Base-by-base conservation (phyloP, 345 rosid species). In the Citrus mangshanensis region DNA sequence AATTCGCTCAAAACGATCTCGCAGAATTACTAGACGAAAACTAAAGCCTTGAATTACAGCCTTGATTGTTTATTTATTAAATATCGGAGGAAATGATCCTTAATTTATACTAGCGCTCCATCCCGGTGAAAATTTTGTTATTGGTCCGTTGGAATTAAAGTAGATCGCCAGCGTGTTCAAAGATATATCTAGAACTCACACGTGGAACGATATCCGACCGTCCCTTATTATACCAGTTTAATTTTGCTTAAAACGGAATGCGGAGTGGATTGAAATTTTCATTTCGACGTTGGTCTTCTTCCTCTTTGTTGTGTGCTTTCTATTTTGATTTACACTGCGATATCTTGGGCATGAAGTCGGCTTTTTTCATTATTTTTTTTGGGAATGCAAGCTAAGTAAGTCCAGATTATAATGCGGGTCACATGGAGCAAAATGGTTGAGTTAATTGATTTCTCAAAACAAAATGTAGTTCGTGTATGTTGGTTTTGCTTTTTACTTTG, bases 281-380 rank as follows among this genome's bases (percentile, higher is more conserved):
- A 56, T 14, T 62, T n/a, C 13, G 65, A 65, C 54, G 30, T 66
- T 62, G 78, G 72, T 74, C 83, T 63, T 71, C 37, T 37, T 49
- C 0, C 22, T 49, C 18, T 5, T n/a, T 1, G 55, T 6, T 9
- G 35, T 87, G 97, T 91, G 97, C 84, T 93, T 90, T 83, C 80
- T 77, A 42, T 70, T 9, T 25, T 37, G 61, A 6, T 77, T 87
- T 75, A 68, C 70, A 75, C 56, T 27, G 55, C 35, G 46, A 62
- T 68, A 85, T 80, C 49, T 38, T 4, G 55, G 46, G 65, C 37
- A 32, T 10, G 72, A 7, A 28, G 69, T 40, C 13, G 74, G 12
- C 5, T 69, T 75, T 77, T 62, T 2, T 2, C 10, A 3, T 16
- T 64, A 19, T 5, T 42, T 22, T 0, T 0, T 6, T 12, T 1